phyloP scores from a whole-genome alignment of 164 flowering plant species.

The Dillenia turbinata region DNA sequence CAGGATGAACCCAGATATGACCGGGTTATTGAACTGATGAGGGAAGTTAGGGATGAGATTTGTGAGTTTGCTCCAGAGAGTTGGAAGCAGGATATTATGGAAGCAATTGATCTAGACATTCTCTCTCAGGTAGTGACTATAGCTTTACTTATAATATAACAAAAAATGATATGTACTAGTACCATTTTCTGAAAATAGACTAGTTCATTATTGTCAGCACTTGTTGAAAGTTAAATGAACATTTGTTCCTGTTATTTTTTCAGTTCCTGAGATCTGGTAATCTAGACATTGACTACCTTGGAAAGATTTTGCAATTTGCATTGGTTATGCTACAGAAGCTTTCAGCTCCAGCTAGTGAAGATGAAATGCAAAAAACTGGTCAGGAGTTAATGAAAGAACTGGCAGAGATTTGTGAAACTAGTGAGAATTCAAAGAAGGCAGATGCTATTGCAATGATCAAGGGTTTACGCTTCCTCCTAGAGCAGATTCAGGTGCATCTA shows the following conservation, averaged over 20 bases:
- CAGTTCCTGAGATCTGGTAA: constrained; percentile 70
- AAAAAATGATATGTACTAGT: too few species aligned
- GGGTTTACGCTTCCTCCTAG: constrained; percentile 84
- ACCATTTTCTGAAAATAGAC: too few species aligned
- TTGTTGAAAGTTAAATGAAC: background rate
- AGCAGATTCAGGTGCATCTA: constrained; percentile 70
- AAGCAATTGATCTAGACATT: constrained; percentile 69
- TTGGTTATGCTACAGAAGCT: constrained; percentile 70
- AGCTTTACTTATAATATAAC: background rate
- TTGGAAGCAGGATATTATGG: constrained; percentile 75
- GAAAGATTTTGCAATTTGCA: constrained; percentile 68
- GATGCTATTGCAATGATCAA: constrained; percentile 55
- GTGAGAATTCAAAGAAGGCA: constrained; percentile 31
- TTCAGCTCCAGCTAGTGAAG: constrained; percentile 73
- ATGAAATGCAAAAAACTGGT: constrained; percentile 51
- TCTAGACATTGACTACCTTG: constrained; percentile 66
- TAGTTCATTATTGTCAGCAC: background rate
- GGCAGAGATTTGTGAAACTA: constrained; percentile 34
- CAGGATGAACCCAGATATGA: constrained; percentile 57
- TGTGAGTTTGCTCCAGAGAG: constrained; percentile 71
- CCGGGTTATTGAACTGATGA: constrained; percentile 60
- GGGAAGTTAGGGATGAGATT: constrained; percentile 86
- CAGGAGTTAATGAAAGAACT: constrained; percentile 60
- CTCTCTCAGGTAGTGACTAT: constrained; percentile 58
- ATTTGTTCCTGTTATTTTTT: background rate